Evolutionary conservation across 352 stramenopile species (phyloP).

Genomic region (Peronospora tabacina): DNA sequence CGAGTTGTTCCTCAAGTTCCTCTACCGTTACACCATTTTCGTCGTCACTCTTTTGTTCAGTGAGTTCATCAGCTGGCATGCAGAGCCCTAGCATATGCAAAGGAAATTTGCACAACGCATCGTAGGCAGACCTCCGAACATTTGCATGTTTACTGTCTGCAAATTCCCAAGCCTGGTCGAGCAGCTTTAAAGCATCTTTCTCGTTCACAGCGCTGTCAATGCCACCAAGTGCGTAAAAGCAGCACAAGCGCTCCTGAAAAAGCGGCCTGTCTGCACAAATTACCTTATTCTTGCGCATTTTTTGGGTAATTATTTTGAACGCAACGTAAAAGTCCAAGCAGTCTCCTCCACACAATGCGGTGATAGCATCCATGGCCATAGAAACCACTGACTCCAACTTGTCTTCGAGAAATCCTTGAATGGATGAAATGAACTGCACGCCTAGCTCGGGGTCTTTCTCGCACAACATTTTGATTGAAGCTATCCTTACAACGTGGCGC

Average conservation of each 20-base stretch:
- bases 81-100: constrained; percentile 40
- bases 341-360: constrained; percentile 44
- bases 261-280: constrained; percentile 33
- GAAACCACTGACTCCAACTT: constrained; percentile 39
- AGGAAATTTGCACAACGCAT: constrained; percentile 38
- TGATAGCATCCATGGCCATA: constrained; percentile 62
- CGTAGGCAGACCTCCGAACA: constrained; percentile 41
- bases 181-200: constrained; percentile 37
- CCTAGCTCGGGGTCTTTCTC: constrained; percentile 53
- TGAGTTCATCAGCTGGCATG: constrained; percentile 7
- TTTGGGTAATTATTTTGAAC: constrained; percentile 67
- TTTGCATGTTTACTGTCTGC: constrained; percentile 23
- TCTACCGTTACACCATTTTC: constrained; percentile 34
- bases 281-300: constrained; percentile 62
- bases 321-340: constrained; percentile 70
- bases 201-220: constrained; percentile 34
- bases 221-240: constrained; percentile 42
- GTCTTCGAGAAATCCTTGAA: constrained; percentile 55
- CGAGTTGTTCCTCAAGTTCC: constrained; percentile 40
- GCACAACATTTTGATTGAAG: constrained; percentile 58
- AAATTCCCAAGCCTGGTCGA: constrained; percentile 48
- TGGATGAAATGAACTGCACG: constrained; percentile 54
- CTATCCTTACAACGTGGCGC: constrained; percentile 42
- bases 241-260: constrained; percentile 51
- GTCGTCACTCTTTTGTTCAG: constrained; percentile 13